Evolutionary conservation across 2,329 filamentous ascomycete species (phyloP).

Genomic region (Escovopsis sp.): DNA sequence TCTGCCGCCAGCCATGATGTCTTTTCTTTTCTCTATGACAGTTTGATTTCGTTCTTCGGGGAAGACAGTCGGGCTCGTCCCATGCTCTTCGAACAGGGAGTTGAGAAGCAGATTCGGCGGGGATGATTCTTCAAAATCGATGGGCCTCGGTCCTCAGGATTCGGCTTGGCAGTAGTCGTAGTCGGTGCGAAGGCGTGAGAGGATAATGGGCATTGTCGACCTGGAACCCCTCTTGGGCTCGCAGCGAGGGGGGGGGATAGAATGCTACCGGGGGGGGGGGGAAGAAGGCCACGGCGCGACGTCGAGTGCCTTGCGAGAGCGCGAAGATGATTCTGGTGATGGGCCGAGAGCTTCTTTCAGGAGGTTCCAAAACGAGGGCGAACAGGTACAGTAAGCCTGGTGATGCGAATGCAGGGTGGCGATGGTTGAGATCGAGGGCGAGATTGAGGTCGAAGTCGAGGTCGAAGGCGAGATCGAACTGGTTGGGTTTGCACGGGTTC

Average conservation of each 20-base stretch:
- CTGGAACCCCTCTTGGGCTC: neutral
- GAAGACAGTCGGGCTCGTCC: constrained; percentile 2
- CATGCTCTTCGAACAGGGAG: constrained; percentile 13
- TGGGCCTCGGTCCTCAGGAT: constrained; percentile 12
- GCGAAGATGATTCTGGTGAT: neutral
- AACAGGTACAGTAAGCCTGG: no score
- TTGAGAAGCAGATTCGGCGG: neutral
- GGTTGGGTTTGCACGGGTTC: no score
- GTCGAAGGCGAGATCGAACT: no score
- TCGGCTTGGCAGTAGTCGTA: constrained; percentile 17
- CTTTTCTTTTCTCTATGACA: neutral
- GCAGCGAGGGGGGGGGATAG: constrained; percentile 1
- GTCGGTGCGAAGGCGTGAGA: constrained; percentile 15
- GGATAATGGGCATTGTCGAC: constrained; percentile 19
- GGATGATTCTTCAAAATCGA: neutral
- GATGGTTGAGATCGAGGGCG: no score
- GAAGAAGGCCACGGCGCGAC: constrained; percentile 1
- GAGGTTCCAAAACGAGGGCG: no score
- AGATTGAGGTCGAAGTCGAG: no score
- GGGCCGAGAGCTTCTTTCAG: no score
- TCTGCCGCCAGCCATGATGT: constrained; percentile 47
- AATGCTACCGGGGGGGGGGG: constrained; percentile 4
- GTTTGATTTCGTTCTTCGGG: constrained; percentile 1
- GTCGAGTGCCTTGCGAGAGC: neutral
- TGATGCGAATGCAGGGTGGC: no score